Base-by-base conservation (phyloP, 2,329 filamentous ascomycete species). In the Alternaria gaisen region DNA sequence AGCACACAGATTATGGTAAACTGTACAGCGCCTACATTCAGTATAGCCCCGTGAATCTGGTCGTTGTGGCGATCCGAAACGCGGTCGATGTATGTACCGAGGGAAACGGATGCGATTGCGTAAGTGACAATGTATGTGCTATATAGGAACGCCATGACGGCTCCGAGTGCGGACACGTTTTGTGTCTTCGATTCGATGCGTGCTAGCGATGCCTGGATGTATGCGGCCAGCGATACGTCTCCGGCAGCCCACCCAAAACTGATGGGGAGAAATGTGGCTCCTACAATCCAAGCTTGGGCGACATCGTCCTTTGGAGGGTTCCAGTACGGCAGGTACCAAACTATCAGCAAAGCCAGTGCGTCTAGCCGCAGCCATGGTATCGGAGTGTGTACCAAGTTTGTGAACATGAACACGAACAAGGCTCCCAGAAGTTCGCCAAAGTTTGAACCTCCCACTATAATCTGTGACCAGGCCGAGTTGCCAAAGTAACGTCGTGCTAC, bases 61-160 rank as follows among this genome's bases (percentile, higher is more conserved):
- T 76, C 76, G 22, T 73, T 68, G 46, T 74, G 65, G 1, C 67
- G 69, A 26, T 75, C 78, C 30, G 77, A 82, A 11, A 83, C 72
- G 2, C 71, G 68, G 58, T 84, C 82, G 54, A 83, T 78, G 63
- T 84, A 84, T 14, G 74, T 73, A 2, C 82, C 83, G 2, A 85
- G 77, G 3, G 82, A 67, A 0, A 82, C 80, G 7, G 78, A 80
- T 20, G 77, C 71, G 47, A 84, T 80, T 34, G 82, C 82, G 65
- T 82, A 84, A 24, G 80, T 77, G 40, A 83, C 77, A 40, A 85
- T 83, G 65, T 85, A 84, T 8, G 81, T 81, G 7, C 78, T 82
- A 69, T 85, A 84, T 5, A 85, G 74, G 65, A 84, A 83, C 0
- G 82, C 81, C 83, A 85, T 85, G 41, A 85, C 82, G 1, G 83